Evolutionary conservation across 345 rosid species (phyloP).

Genomic region (Reutealis trisperma): DNA sequence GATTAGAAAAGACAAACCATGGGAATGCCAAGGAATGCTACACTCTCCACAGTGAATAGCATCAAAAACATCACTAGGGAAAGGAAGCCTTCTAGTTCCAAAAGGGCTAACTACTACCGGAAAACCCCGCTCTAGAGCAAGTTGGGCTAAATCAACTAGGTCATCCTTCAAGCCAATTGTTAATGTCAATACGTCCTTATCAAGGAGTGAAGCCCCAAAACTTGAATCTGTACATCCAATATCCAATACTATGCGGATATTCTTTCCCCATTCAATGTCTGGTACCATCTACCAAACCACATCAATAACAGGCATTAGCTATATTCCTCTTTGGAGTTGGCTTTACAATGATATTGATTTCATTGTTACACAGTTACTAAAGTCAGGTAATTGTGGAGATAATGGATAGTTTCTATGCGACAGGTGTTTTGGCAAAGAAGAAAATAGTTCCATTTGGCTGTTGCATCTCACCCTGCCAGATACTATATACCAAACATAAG

Average conservation of each 20-base stretch:
- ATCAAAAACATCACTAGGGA: slow-evolving; percentile 91
- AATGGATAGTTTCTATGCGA: not conserved
- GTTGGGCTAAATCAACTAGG: slow-evolving; percentile 86
- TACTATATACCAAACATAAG: not conserved
- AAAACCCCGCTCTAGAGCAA: slow-evolving; percentile 87
- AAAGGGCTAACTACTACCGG: slow-evolving; percentile 75
- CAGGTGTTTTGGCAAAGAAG: not conserved
- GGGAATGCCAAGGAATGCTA: slow-evolving; percentile 76
- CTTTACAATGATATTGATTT: not conserved
- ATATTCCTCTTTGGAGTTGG: not conserved
- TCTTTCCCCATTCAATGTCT: slow-evolving; percentile 99
- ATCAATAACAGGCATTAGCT: slow-evolving; percentile 25
- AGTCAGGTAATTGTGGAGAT: not conserved
- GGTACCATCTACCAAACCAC: slow-evolving; percentile 85
- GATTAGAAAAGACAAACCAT: slow-evolving; percentile 45
- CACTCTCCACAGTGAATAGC: slow-evolving; percentile 86
- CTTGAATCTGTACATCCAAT: slow-evolving; percentile 76
- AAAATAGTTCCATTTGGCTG: not conserved
- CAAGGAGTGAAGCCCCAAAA: slow-evolving; percentile 73
- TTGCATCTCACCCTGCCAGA: slow-evolving; percentile 3
- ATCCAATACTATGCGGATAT: slow-evolving; percentile 83
- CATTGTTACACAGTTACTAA: not conserved
- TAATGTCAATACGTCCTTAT: slow-evolving; percentile 71
- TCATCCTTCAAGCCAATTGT: slow-evolving; percentile 89
- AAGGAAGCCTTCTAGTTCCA: slow-evolving; percentile 76